phyloP scores from a whole-genome alignment of 2,329 filamentous ascomycete genomes.

The Dactylella cylindrospora region DNA sequence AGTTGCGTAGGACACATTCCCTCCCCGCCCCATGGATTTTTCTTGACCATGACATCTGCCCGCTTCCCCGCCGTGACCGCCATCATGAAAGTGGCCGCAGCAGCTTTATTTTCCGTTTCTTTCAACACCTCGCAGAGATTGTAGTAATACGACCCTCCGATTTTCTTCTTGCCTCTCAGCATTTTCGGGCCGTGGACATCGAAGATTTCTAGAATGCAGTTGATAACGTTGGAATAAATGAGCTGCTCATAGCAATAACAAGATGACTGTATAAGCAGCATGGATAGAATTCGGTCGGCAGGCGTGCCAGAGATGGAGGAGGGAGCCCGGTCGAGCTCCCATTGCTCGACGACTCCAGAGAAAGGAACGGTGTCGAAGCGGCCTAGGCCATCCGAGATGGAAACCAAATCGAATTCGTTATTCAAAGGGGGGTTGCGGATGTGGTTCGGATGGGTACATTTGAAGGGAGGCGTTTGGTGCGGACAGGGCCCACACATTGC shows the following conservation, averaged over 20 bases:
- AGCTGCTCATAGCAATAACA: constrained; percentile 28
- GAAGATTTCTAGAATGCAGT: constrained; percentile 22
- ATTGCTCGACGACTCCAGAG: constrained; percentile 21
- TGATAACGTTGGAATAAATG: constrained; percentile 17
- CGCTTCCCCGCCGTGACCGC: constrained; percentile 16
- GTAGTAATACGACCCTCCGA: constrained; percentile 30
- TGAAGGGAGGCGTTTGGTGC: too few relatives aligned
- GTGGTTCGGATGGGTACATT: constrained; percentile 33
- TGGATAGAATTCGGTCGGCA: constrained; percentile 9
- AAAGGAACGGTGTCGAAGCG: constrained; percentile 34
- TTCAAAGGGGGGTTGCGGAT: constrained; percentile 14
- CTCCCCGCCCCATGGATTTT: constrained; percentile 7
- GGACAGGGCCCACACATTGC: background rate
- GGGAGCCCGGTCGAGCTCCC: constrained; percentile 13
- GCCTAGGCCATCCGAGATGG: constrained; percentile 24
- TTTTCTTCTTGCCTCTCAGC: constrained; percentile 36
- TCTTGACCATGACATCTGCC: constrained; percentile 6
- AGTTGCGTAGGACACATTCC: constrained; percentile 6
- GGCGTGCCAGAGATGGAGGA: constrained; percentile 1
- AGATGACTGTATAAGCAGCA: constrained; percentile 11
- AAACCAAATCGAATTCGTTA: constrained; percentile 13
- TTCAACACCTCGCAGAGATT: constrained; percentile 30
- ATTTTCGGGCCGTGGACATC: constrained; percentile 23
- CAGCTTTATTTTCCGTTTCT: constrained; percentile 16
- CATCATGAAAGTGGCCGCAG: constrained; percentile 21